Conservation (phyloP, 768 basidiomycete genomes). For the Cystofilobasidium capitatum region DNA sequence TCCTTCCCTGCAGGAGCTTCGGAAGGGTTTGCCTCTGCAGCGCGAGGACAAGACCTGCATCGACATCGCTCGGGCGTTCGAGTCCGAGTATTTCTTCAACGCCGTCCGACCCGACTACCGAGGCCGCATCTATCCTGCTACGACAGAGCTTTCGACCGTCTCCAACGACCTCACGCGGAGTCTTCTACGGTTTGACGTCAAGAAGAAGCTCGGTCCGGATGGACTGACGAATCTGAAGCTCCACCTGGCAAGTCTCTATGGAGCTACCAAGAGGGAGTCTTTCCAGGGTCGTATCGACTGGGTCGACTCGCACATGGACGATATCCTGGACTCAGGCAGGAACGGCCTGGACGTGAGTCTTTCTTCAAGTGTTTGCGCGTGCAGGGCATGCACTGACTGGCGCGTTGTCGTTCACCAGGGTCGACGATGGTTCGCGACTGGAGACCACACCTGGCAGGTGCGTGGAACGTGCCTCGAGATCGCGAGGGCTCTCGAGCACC, state of each 20-base stretch:
- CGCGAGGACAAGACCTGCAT: constrained; percentile 57
- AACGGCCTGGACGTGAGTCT: constrained; percentile 60
- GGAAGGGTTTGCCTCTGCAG: constrained; percentile 63
- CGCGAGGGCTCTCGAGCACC: constrained; percentile 63
- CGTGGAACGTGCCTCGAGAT: constrained; percentile 87
- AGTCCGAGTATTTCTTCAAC: constrained; percentile 68
- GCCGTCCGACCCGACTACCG: constrained; percentile 97
- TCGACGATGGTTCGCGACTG: constrained; percentile 73
- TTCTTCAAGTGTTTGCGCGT: background rate
- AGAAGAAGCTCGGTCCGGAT: constrained; percentile 65
- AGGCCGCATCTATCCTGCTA: constrained; percentile 91
- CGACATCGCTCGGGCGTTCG: constrained; percentile 80
- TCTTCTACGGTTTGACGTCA: constrained; percentile 69
- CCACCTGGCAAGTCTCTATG: constrained; percentile 83
- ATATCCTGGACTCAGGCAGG: constrained; percentile 71
- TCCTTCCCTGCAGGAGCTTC: background rate
- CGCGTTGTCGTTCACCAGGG: constrained; percentile 46
- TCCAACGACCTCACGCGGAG: constrained; percentile 85
- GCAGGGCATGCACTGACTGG: background rate
- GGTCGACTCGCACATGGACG: constrained; percentile 58
- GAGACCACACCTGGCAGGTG: constrained; percentile 97
- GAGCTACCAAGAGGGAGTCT: constrained; percentile 76
- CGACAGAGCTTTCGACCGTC: constrained; percentile 88
- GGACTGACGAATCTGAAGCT: constrained; percentile 93
- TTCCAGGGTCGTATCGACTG: constrained; percentile 86